Evolutionary conservation across 495 filamentous ascomycete genomes (phyloP).

Genomic region (Cercophora sp.): DNA sequence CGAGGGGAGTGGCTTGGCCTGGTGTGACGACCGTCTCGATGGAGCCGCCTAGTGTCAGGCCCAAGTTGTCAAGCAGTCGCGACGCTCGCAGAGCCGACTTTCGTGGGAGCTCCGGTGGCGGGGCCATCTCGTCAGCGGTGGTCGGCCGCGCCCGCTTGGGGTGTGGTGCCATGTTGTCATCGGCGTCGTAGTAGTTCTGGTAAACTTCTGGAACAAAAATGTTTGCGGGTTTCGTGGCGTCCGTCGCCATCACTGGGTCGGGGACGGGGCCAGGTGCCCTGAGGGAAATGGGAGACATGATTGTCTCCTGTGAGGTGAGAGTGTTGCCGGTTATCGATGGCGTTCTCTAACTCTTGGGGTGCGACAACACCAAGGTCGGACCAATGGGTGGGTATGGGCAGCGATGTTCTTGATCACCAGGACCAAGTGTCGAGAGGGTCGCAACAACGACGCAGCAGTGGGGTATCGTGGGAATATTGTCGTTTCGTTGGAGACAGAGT

Average conservation of each 20-base stretch:
- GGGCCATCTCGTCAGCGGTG: conserved; percentile 8
- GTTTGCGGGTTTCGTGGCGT: too few species aligned
- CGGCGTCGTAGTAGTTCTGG: conserved; percentile 26
- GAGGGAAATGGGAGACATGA: conserved; percentile 4
- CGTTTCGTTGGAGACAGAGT: conserved; percentile 1
- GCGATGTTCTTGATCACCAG: conserved; percentile 17
- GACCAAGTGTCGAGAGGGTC: conserved; percentile 6
- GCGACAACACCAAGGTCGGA: too few species aligned
- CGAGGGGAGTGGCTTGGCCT: conserved; percentile 34
- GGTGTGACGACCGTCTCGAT: conserved; percentile 28
- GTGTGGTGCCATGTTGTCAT: conserved; percentile 21
- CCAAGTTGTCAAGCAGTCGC: conserved; percentile 35
- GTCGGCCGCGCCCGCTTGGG: conserved; percentile 12
- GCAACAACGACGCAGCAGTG: too few species aligned
- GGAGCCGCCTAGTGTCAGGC: conserved; percentile 35
- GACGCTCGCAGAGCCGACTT: conserved; percentile 43
- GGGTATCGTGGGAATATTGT: background rate
- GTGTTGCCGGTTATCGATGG: background rate
- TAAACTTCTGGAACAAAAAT: too few species aligned
- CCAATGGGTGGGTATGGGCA: too few species aligned
- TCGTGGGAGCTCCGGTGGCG: conserved; percentile 36
- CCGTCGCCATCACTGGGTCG: background rate
- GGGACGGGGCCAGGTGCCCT: background rate
- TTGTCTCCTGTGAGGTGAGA: background rate
- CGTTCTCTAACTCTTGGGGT: too few species aligned